A percentile compares a stretch with the other conserved stretches of the same genome.
Evolutionary conservation across 257 asterid species (phyloP).

Genomic region (Rhazya stricta): DNA sequence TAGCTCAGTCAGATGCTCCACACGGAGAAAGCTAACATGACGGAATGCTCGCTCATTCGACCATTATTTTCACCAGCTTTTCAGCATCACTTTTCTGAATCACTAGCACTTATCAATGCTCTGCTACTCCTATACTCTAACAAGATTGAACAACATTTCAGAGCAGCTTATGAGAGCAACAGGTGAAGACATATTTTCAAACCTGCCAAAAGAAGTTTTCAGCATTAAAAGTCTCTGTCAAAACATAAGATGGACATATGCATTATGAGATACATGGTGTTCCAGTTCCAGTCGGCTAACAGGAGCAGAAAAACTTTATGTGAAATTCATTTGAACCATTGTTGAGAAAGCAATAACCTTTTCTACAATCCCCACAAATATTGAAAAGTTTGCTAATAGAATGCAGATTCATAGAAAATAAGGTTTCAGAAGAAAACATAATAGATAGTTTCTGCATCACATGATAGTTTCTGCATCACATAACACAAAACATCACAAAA

Average conservation of each 20-base stretch:
- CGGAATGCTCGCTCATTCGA: neutral
- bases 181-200: neutral
- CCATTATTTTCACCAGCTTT: neutral
- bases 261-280: neutral
- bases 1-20: neutral
- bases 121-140: neutral
- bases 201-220: neutral
- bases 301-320: neutral
- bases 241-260: neutral
- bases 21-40: neutral
- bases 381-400: neutral
- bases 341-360: neutral
- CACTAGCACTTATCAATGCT: neutral
- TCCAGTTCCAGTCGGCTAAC: neutral
- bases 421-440: neutral
- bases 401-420: neutral
- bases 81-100: neutral
- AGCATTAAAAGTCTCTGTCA: neutral
- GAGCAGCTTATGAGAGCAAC: neutral
- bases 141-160: neutral
- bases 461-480: neutral
- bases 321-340: neutral
- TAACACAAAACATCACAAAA: neutral
- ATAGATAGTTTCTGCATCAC: neutral
- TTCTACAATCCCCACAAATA: neutral